Conservation (phyloP, 2,329 filamentous ascomycete genomes). For the Bisporella sp. region DNA sequence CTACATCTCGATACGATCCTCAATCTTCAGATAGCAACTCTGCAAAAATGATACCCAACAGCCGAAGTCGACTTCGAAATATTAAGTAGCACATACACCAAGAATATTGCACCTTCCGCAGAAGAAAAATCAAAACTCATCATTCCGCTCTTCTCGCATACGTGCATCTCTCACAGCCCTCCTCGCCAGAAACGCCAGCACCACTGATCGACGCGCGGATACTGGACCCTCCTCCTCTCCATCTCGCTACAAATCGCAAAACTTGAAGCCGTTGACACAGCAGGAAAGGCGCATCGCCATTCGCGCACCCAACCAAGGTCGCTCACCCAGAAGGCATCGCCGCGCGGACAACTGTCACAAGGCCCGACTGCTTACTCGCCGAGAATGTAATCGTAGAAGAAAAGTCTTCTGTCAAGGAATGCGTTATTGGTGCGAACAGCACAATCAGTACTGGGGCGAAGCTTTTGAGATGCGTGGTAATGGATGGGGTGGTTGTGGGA, state of each 20-base stretch:
- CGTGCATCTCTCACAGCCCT: slow-evolving; percentile 53
- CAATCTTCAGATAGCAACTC: slow-evolving; percentile 31
- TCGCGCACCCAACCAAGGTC: slow-evolving; percentile 73
- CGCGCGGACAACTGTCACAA: slow-evolving; percentile 72
- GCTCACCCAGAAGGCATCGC: slow-evolving; percentile 79
- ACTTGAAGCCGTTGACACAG: slow-evolving; percentile 63
- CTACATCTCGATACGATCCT: slow-evolving; percentile 65
- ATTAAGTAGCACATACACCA: slow-evolving; percentile 26
- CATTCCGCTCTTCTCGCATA: slow-evolving; percentile 74
- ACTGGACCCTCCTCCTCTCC: slow-evolving; percentile 74
- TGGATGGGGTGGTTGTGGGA: slow-evolving; percentile 85
- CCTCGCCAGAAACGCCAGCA: slow-evolving; percentile 30
- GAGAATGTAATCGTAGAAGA: slow-evolving; percentile 87
- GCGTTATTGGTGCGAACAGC: slow-evolving; percentile 80
- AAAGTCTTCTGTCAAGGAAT: slow-evolving; percentile 88
- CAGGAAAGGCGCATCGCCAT: slow-evolving; percentile 57
- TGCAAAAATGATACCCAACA: slow-evolving; percentile 18
- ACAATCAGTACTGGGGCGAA: slow-evolving; percentile 82
- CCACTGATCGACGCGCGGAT: slow-evolving; percentile 84
- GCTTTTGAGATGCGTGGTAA: slow-evolving; percentile 79
- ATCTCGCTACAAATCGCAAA: slow-evolving; percentile 84
- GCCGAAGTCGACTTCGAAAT: slow-evolving; percentile 22
- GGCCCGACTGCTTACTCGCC: slow-evolving; percentile 73
- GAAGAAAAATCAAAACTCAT: slow-evolving; percentile 28
- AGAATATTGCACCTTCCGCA: slow-evolving; percentile 5